Percentiles rank a stretch among this genome's conserved stretches.
These are phyloP conservation scores for Cutaneotrichosporon arboriforme DNA, from an alignment of 1,284 basidiomycete species.

Conservation along the genomic window DNA sequence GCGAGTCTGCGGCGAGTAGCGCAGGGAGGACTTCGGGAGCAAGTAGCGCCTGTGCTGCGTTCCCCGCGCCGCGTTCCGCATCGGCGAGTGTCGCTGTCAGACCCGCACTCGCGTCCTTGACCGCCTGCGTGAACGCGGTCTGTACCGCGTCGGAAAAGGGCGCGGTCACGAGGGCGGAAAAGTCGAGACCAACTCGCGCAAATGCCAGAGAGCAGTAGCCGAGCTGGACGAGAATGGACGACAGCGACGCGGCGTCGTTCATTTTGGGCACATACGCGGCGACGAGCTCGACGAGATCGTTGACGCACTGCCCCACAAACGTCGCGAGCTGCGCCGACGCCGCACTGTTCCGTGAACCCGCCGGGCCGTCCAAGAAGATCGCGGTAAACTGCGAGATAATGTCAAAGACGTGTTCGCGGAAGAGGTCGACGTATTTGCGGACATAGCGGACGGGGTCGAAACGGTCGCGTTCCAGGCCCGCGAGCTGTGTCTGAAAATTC, in stretches of 20 bases:
- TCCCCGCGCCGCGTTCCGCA: slow-evolving; percentile 21
- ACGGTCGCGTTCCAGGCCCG: slow-evolving; percentile 44
- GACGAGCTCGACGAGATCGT: slow-evolving; percentile 53
- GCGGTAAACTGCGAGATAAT: slow-evolving; percentile 81
- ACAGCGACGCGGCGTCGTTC: slow-evolving; percentile 61
- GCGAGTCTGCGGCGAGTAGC: slow-evolving; percentile 20
- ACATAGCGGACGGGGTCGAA: slow-evolving; percentile 71
- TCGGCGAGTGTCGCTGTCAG: slow-evolving; percentile 26
- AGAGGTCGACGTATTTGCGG: slow-evolving; percentile 80
- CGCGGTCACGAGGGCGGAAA: slow-evolving; percentile 60
- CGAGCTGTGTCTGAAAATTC: slow-evolving; percentile 53
- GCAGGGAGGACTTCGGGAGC: slow-evolving; percentile 31
- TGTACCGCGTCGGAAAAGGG: slow-evolving; percentile 61
- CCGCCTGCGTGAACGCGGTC: slow-evolving; percentile 50
- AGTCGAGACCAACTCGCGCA: slow-evolving; percentile 82
- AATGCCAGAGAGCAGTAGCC: slow-evolving; percentile 90
- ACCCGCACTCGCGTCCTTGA: slow-evolving; percentile 41
- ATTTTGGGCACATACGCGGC: slow-evolving; percentile 51
- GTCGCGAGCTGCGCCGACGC: slow-evolving; percentile 56
- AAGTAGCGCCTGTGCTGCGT: slow-evolving; percentile 35
- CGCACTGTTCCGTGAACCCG: slow-evolving; percentile 4
- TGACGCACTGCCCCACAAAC: slow-evolving; percentile 54
- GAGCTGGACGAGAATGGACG: slow-evolving; percentile 81
- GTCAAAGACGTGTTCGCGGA: slow-evolving; percentile 88
- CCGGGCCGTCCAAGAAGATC: slow-evolving; percentile 67